Conservation (phyloP, 208 protist genomes). For the Phytomonas sp. region DNA sequence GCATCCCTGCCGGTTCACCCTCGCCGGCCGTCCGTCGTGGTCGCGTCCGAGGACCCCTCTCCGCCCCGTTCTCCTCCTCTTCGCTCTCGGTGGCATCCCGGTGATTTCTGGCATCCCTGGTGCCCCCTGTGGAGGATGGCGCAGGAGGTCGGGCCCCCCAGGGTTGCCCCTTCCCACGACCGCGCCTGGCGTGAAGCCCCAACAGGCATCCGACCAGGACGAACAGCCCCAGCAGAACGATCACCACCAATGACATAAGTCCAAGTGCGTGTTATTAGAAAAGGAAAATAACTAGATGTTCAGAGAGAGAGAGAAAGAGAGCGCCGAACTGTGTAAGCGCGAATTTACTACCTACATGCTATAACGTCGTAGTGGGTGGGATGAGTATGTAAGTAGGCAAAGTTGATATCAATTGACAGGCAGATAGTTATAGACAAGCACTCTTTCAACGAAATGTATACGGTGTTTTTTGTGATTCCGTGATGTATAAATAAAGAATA, state of each 20-base stretch:
- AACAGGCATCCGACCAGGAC: background rate
- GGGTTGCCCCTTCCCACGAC: background rate
- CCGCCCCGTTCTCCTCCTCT: background rate
- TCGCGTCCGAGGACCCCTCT: background rate
- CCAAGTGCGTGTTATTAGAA: background rate
- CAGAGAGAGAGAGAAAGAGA: background rate
- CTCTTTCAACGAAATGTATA: background rate
- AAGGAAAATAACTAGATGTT: constrained; percentile 11
- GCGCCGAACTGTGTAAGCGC: background rate
- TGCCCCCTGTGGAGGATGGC: no score
- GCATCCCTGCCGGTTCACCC: background rate
- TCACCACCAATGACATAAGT: background rate
- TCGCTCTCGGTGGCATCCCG: no score
- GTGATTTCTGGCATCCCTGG: no score
- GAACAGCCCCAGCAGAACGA: background rate
- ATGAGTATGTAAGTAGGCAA: background rate
- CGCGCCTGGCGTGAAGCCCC: background rate
- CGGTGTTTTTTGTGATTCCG: background rate
- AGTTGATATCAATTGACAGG: no score
- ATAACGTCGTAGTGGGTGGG: background rate
- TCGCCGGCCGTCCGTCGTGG: background rate
- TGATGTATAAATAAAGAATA: constrained; percentile 4
- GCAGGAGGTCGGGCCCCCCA: background rate
- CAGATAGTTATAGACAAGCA: background rate
- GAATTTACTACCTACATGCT: no score